phyloP scores from a whole-genome alignment of 306 rosid species.

The Vigna mungo region DNA sequence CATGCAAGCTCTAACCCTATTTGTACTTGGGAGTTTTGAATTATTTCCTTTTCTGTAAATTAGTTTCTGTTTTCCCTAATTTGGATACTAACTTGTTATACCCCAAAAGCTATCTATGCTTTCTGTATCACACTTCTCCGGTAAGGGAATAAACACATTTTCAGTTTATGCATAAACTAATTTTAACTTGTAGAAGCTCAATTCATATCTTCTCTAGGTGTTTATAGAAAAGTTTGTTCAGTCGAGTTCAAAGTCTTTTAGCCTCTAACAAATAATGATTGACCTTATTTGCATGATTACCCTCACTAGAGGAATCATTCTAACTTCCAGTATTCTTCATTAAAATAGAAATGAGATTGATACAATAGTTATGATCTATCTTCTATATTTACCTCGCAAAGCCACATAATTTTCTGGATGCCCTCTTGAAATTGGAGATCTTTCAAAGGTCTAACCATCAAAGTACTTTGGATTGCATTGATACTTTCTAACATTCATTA shows the following conservation, averaged over 20 bases:
- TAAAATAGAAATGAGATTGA: background rate
- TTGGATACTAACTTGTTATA: too few relatives aligned
- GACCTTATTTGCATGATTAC: background rate
- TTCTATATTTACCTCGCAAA: slow-evolving; percentile 8
- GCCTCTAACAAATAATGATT: background rate
- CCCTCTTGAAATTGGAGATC: slow-evolving; percentile 5
- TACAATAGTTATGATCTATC: background rate
- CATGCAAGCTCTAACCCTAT: too few relatives aligned
- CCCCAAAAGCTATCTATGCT: too few relatives aligned
- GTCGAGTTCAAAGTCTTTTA: too few relatives aligned
- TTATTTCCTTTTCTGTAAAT: too few relatives aligned
- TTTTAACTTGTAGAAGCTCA: too few relatives aligned
- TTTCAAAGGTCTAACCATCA: slow-evolving; percentile 9
- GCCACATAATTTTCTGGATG: slow-evolving; percentile 18
- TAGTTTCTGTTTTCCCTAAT: too few relatives aligned
- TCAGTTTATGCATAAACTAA: too few relatives aligned
- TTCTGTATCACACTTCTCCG: too few relatives aligned
- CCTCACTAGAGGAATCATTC: background rate
- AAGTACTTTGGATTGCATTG: slow-evolving; percentile 14
- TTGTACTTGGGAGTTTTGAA: too few relatives aligned
- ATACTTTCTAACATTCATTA: background rate
- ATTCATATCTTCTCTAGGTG: background rate
- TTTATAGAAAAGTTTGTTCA: too few relatives aligned
- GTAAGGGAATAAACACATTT: too few relatives aligned
- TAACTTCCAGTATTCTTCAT: background rate